Evolutionary conservation across 306 rosid genomes (phyloP), one percentile per base, ranked within the genome.

Genomic region (Quercus rubra): DNA sequence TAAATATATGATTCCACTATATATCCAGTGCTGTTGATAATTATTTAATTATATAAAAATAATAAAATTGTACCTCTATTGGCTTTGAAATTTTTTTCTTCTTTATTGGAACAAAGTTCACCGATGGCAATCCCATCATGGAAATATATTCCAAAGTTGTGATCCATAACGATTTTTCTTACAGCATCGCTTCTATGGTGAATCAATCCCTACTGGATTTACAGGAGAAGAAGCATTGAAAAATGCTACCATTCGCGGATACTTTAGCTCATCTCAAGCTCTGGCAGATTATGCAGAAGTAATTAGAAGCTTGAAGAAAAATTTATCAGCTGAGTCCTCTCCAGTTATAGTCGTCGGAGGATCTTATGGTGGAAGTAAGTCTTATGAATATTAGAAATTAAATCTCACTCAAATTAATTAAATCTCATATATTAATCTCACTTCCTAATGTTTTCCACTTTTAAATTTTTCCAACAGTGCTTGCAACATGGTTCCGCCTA

Each of bases 221-320:
- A 11, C 97, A 4, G 83, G 88, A 55, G 82, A 88, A 70, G 91
- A 86, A 74, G 93, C 64, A 86, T 86, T 35, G 46, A 38, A 38
- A 38, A 38, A 38, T 38, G 46, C 46, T 38, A 38, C 46, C 46
- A 38, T 38, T 38, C 66, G 83, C 23, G 97, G 93, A 0, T 93
- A 91, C 84, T 91, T 93, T 76, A 93, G 84, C 83, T 91, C 97
- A 8, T 92, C 97, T 30, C 96, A 91, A 73, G 97, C 94, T 3
- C 18, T 93, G 71, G 94, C 93, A 71, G 94, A 93, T 79, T 90
- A 93, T 81, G 97, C 94, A 38, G 86, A 33, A 31, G 38, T 90
- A 27, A 78, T 90, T 13, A 55, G 80, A 30, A 82, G 87, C 55
- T 28, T 88, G 5, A 90, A 88, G 82, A 63, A 38, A 38, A 38